These are phyloP conservation scores for Nothopassalora personata DNA, from an alignment of 2,329 filamentous ascomycete genomes.

Conservation along the genomic window DNA sequence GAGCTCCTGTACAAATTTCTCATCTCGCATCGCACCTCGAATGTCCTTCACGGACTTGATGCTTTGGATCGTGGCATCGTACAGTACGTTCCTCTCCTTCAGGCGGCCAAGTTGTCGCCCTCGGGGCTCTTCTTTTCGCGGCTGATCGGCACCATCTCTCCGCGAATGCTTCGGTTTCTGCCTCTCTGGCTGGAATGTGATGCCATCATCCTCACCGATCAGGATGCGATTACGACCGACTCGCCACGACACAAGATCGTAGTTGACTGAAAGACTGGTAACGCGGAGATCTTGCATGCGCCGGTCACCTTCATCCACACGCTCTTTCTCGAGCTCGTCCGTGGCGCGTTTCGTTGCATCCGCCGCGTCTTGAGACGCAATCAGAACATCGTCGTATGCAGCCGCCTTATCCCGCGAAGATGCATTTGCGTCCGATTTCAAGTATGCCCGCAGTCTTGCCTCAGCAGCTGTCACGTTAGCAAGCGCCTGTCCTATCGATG, in stretches of 20 bases:
- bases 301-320: conserved; percentile 73
- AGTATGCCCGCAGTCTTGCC: conserved; percentile 44
- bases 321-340: conserved; percentile 79
- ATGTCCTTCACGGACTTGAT: conserved; percentile 85
- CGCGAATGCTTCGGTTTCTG: conserved; percentile 49
- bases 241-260: conserved; percentile 89
- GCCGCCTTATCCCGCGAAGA: conserved; percentile 63
- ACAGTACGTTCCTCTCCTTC: conserved; percentile 81
- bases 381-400: conserved; percentile 86
- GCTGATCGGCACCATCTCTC: conserved; percentile 44
- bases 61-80: conserved; percentile 86
- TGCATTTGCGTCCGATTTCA: conserved; percentile 39
- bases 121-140: conserved; percentile 58
- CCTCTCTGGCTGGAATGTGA: conserved; percentile 50
- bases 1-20: conserved; percentile 69
- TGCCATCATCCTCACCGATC: conserved; percentile 75
- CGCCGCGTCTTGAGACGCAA: conserved; percentile 85
- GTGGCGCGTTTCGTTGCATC: conserved; percentile 91
- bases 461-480: conserved; percentile 59
- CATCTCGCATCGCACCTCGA: conserved; percentile 81
- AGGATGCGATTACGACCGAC: conserved; percentile 88
- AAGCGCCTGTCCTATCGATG: conserved; percentile 80
- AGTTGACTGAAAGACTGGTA: conserved; percentile 88
- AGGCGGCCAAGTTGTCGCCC: conserved; percentile 73
- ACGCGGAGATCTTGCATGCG: conserved; percentile 91